Evolutionary conservation across 2,329 filamentous ascomycete genomes (phyloP).

Genomic region (Amauroascus verrucosus): DNA sequence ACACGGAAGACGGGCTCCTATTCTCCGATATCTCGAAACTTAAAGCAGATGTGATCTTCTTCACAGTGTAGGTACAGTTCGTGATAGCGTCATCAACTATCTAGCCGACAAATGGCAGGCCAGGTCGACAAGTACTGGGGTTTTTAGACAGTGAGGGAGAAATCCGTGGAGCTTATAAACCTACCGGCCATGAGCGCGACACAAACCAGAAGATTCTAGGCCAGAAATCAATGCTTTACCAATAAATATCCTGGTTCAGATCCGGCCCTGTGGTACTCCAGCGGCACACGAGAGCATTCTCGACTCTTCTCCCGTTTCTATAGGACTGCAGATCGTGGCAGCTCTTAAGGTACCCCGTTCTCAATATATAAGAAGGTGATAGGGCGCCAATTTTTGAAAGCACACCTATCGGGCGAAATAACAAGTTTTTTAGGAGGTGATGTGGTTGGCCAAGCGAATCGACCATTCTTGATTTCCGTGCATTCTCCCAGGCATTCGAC

Average conservation of each 20-base stretch:
- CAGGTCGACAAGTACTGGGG: conserved; percentile 38
- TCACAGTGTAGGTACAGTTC: conserved; percentile 37
- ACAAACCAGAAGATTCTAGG: neutral
- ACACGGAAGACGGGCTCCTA: conserved; percentile 32
- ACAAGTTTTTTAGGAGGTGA: neutral
- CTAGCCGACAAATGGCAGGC: conserved; percentile 34
- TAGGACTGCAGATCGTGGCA: conserved; percentile 41
- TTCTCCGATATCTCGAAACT: conserved; percentile 37
- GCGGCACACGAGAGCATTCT: conserved; percentile 21
- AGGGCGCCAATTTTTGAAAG: neutral
- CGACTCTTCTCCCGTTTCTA: conserved; percentile 35
- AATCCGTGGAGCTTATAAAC: conserved; percentile 35
- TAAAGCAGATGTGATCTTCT: conserved; percentile 39
- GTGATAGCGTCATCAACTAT: conserved; percentile 29
- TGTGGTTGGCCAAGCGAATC: neutral
- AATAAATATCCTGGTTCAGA: conserved; percentile 17
- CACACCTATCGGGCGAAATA: neutral
- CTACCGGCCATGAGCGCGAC: conserved; percentile 28
- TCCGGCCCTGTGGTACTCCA: conserved; percentile 33
- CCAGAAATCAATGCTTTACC: neutral
- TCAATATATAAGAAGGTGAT: neutral
- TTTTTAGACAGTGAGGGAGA: conserved; percentile 41
- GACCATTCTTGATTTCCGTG: too few relatives aligned
- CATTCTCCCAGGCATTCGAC: too few relatives aligned
- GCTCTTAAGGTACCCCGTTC: conserved; percentile 18